Conservation (phyloP, 129 eudicot species). For the Lonicera japonica region DNA sequence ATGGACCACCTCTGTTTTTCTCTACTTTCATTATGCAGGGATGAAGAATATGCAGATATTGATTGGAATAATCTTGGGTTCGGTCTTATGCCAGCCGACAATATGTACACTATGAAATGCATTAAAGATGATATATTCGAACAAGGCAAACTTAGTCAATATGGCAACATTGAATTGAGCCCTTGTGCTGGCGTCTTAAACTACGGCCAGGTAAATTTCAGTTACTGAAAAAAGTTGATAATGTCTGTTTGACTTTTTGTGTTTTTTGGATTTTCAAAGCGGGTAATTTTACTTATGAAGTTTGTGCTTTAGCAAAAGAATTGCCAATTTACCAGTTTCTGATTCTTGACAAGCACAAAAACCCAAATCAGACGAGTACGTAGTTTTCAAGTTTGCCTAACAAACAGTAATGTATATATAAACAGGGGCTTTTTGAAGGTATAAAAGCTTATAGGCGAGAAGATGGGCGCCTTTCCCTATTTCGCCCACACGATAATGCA, state of each 20-base stretch:
- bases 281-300: too few relatives aligned
- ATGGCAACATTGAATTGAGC: constrained; percentile 60
- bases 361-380: too few relatives aligned
- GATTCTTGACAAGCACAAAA: too few relatives aligned
- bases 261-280: too few relatives aligned
- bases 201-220: constrained; percentile 67
- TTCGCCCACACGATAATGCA: constrained; percentile 83
- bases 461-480: constrained; percentile 56
- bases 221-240: too few relatives aligned
- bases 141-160: constrained; percentile 46
- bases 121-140: constrained; percentile 28
- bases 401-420: too few relatives aligned
- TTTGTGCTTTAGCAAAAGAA: too few relatives aligned
- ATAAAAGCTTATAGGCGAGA: constrained; percentile 67
- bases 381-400: too few relatives aligned
- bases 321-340: too few relatives aligned
- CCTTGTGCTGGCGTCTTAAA: constrained; percentile 92
- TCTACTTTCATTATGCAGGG: constrained; percentile 4
- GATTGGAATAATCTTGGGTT: constrained; percentile 92
- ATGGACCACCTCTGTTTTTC: too few relatives aligned
- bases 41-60: constrained; percentile 42
- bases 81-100: constrained; percentile 56
- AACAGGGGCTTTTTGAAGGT: constrained; percentile 85
- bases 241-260: too few relatives aligned
- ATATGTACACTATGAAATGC: constrained; percentile 71